Evolutionary conservation across 164 flowering plant species (phyloP), one percentile per base, ranked within the genome.

Genomic region (Kalanchoe fedtschenkoi): DNA sequence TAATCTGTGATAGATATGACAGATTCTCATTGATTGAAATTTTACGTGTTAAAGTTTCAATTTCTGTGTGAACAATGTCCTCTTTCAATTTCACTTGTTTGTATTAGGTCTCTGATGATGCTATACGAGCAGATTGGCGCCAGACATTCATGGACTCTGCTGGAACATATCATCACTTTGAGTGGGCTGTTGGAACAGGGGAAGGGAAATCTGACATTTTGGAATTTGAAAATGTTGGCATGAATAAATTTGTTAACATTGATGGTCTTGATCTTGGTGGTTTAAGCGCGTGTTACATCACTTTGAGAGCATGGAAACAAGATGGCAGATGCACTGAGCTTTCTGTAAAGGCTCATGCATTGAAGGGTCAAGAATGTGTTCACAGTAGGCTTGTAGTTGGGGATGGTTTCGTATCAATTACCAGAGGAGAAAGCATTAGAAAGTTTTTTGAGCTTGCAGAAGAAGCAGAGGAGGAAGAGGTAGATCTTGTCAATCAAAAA

Each of bases 381-480:
- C 99, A 93, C 74, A 81, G 88, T 73, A 85, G 91, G 74, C 95
- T 93, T 67, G 75, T 83, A 32, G 97, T 93, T 62, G 99, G 97
- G 24, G 97, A 88, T 76, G 97, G 99, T 54, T 88, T 72, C 75
- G 87, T 90, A 22, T 81, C 91, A 58, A 93, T 93, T 61, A 81
- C 85, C 15, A 80, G 78, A 71, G 99, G 97, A 34, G 95, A 93
- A 71, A 83, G 87, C 66, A 90, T 90, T 22, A 76, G 83, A 70
- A 83, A 79, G 68, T 93, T 93, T 73, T 93, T 93, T 82, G 97
- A 93, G 81, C 96, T 87, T 78, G 99, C 99, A 17, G 99, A 93
- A 76, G 97, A 93, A 74, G 95, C 88, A 19, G 99, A 93, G 74
- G 99, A 93, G 74, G 99, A 90, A 74, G 99, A 90, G 92, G 99